Evolutionary conservation across 2,329 filamentous ascomycete species (phyloP), one percentile per base, ranked within the genome.

Genomic region (Hymenoscyphus albidus): DNA sequence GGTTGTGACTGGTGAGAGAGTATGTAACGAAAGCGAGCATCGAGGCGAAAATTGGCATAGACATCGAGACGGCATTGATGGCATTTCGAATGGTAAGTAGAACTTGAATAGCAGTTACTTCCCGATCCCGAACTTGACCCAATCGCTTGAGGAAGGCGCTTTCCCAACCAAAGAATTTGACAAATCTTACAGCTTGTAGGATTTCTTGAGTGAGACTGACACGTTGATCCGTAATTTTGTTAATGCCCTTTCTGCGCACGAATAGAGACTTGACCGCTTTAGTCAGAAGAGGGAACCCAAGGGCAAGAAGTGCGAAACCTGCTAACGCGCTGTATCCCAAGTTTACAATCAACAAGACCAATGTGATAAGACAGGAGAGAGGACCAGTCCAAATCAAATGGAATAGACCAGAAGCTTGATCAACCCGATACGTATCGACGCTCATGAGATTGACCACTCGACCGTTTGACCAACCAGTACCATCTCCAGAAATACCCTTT

Each of bases 101-200:
- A 14, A 92, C 80, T 75, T 97, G 93, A 64, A 98, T 93, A n/a
- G 89, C 86, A 64, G 83, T 80, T 66, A 98, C 93, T 76, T 98
- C 94, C 66, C 83, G 84, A 61, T 82, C 82, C 64, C 94, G 86
- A 67, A 96, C 90, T 31, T 87, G 83, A 59, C 86, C 85, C 16
- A 97, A 82, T 14, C 93, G 87, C 60, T 87, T 82, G 13, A 97
- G 80, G 74, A 98, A 97, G 40, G 91, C 90, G 64, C 85, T 89
- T 75, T 98, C 94, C 94, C 94, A 98, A 7, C 93, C 93, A 74
- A 97, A 98, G 76, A 87, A 97, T 76, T 98, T 98, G 78, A 98
- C 94, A 73, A 98, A 97, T 32, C 93, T 86, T 31, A 97, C 93
- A 0, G 92, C 91, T 70, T 93, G 89, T 14, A 98, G 74, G 61